These are phyloP conservation scores for Cucumis sativus DNA, from an alignment of 306 rosid species.

Conservation along the genomic window DNA sequence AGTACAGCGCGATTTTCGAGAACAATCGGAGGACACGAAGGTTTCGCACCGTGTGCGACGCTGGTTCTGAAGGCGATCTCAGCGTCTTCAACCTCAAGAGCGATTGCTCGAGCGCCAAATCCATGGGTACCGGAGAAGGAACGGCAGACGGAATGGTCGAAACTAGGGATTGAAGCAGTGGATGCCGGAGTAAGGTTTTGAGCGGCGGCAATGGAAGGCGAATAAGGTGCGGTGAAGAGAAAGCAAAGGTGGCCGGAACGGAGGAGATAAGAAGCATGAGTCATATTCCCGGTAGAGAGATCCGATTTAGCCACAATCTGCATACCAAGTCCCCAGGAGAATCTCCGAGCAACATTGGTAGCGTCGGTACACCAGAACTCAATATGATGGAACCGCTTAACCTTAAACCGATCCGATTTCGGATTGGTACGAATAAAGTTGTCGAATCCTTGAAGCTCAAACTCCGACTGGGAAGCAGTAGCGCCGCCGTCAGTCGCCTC, in stretches of 20 bases:
- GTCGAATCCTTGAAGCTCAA: slow-evolving; percentile 46
- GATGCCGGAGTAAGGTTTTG: slow-evolving; percentile 6
- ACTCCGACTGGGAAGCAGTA: background rate
- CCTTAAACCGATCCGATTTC: slow-evolving; percentile 55
- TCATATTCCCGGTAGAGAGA: slow-evolving; percentile 64
- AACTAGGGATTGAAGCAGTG: slow-evolving; percentile 51
- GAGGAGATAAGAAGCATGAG: slow-evolving; percentile 81
- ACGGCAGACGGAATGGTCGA: slow-evolving; percentile 32
- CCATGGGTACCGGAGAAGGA: slow-evolving; percentile 58
- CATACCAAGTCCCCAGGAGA: slow-evolving; percentile 86
- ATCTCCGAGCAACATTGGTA: slow-evolving; percentile 56
- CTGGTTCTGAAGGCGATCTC: slow-evolving; percentile 42
- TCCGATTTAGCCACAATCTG: slow-evolving; percentile 64
- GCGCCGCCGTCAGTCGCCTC: background rate
- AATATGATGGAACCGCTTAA: slow-evolving; percentile 66
- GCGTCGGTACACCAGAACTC: slow-evolving; percentile 92
- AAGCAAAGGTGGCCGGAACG: slow-evolving; percentile 76
- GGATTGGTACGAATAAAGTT: slow-evolving; percentile 65
- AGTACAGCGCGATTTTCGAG: slow-evolving; percentile 32
- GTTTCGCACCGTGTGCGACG: slow-evolving; percentile 48
- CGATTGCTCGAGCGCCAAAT: slow-evolving; percentile 71
- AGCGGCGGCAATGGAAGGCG: slow-evolving; percentile 32
- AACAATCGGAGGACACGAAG: slow-evolving; percentile 26
- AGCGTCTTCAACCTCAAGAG: slow-evolving; percentile 62
- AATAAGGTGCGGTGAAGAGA: slow-evolving; percentile 85